Conservation (phyloP, 2,329 filamentous ascomycete species). For the Pseudocercospora fuligena region DNA sequence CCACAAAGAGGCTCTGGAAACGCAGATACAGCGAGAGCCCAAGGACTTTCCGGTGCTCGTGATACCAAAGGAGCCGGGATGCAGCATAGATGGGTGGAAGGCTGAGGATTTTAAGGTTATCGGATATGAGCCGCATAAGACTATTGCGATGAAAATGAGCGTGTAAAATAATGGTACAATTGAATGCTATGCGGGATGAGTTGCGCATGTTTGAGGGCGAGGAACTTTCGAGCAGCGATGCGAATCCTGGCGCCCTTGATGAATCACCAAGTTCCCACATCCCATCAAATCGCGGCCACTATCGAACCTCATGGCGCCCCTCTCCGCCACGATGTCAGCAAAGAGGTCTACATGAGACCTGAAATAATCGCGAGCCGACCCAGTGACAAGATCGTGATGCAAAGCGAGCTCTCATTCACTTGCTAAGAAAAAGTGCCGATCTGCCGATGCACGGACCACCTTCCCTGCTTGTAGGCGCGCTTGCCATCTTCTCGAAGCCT, state of each 20-base stretch:
- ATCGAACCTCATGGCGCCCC: neutral
- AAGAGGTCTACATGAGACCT: neutral
- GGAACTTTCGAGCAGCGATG: neutral
- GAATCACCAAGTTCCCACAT: neutral
- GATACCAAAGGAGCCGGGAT: slow-evolving; percentile 69
- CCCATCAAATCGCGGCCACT: neutral
- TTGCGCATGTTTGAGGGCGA: neutral
- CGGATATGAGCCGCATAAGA: slow-evolving; percentile 88
- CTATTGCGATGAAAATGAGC: slow-evolving; percentile 98
- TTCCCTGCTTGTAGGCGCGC: neutral
- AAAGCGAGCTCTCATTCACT: neutral
- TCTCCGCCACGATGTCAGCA: neutral
- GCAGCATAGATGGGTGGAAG: slow-evolving; percentile 88
- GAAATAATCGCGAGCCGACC: too few relatives aligned
- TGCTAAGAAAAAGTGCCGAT: neutral
- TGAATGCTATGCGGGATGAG: neutral
- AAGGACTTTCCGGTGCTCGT: slow-evolving; percentile 78
- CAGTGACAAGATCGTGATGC: neutral
- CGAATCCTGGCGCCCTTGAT: neutral
- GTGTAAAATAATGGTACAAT: slow-evolving; percentile 54
- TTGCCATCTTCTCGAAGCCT: neutral
- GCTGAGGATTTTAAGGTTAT: slow-evolving; percentile 84
- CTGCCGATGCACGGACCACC: neutral
- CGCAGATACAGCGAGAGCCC: slow-evolving; percentile 80
- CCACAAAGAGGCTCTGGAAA: slow-evolving; percentile 83